Percentiles rank a stretch among this genome's conserved stretches.
Evolutionary conservation across 2,329 filamentous ascomycete species (phyloP).

Genomic region (Fusarium tanahbumbuense): DNA sequence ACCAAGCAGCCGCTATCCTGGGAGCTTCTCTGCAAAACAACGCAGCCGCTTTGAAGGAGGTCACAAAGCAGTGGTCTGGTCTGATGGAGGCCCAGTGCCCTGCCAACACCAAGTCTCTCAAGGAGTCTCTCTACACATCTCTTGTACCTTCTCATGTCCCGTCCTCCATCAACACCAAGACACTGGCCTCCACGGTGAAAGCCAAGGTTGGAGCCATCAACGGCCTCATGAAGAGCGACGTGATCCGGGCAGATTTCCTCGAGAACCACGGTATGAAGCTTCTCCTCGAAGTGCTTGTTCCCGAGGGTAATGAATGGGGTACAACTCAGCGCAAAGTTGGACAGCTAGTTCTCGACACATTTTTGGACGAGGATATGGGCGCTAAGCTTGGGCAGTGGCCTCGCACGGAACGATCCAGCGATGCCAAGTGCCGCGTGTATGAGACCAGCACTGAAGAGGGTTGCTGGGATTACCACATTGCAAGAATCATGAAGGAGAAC

Average conservation of each 20-base stretch:
- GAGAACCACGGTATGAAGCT: conserved; percentile 63
- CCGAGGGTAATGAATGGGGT: conserved; percentile 61
- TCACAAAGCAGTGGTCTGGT: conserved; percentile 60
- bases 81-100: conserved; percentile 56
- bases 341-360: conserved; percentile 71
- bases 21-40: conserved; percentile 73
- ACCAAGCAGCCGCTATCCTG: conserved; percentile 68
- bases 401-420: conserved; percentile 48
- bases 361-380: conserved; percentile 74
- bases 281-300: conserved; percentile 64
- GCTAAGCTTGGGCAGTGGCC: conserved; percentile 69
- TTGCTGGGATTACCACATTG: conserved; percentile 69
- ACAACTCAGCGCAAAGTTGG: conserved; percentile 65
- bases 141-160: conserved; percentile 50
- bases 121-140: conserved; percentile 56
- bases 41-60: conserved; percentile 66
- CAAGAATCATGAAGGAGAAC: conserved; percentile 53
- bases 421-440: conserved; percentile 52
- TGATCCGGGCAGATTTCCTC: conserved; percentile 68
- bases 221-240: conserved; percentile 65
- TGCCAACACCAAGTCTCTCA: conserved; percentile 46
- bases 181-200: conserved; percentile 48
- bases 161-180: conserved; percentile 41
- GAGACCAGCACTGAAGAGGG: conserved; percentile 57
- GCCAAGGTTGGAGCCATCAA: conserved; percentile 64